Percentiles rank a stretch among this genome's conserved stretches.
phyloP scores from a whole-genome alignment of 2,329 filamentous ascomycete species.

The Aureobasidium sp. region DNA sequence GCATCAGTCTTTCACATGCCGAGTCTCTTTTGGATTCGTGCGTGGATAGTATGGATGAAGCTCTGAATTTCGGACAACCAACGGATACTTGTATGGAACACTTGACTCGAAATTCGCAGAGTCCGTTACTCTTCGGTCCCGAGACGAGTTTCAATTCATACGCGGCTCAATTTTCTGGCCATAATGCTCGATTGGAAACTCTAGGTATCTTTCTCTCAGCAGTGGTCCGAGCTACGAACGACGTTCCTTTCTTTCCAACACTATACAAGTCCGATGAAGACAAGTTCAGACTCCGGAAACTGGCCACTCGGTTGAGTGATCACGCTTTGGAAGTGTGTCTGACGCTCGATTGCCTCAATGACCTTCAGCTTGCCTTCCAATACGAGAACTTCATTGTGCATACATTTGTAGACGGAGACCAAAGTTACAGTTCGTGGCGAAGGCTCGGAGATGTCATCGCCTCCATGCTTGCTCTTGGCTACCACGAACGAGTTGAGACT shows the following conservation, averaged over 20 bases:
- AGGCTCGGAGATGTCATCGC: slow-evolving; percentile 38
- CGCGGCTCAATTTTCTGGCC: slow-evolving; percentile 14
- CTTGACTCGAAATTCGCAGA: slow-evolving; percentile 13
- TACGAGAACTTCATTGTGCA: slow-evolving; percentile 42
- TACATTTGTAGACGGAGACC: slow-evolving; percentile 36
- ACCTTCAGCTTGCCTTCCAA: slow-evolving; percentile 37
- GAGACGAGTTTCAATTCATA: slow-evolving; percentile 11
- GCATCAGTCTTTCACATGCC: slow-evolving; percentile 22
- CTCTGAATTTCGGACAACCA: slow-evolving; percentile 10
- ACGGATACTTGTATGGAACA: slow-evolving; percentile 4
- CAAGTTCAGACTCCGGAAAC: slow-evolving; percentile 19
- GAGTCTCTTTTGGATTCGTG: slow-evolving; percentile 19
- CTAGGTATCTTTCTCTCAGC: slow-evolving; percentile 32
- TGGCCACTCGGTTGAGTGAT: slow-evolving; percentile 28
- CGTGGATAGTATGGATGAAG: slow-evolving; percentile 17
- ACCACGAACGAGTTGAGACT: slow-evolving; percentile 35
- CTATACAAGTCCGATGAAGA: slow-evolving; percentile 17
- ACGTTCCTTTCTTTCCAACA: slow-evolving; percentile 25
- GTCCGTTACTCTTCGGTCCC: slow-evolving; percentile 9
- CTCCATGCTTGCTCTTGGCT: slow-evolving; percentile 40
- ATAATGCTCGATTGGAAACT: slow-evolving; percentile 34
- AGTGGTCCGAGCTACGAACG: slow-evolving; percentile 27
- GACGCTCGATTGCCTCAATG: slow-evolving; percentile 31
- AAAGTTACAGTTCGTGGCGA: slow-evolving; percentile 42
- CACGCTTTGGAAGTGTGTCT: slow-evolving; percentile 28